phyloP scores from a whole-genome alignment of 2,329 filamentous ascomycete species.

The Ascochyta lentis region DNA sequence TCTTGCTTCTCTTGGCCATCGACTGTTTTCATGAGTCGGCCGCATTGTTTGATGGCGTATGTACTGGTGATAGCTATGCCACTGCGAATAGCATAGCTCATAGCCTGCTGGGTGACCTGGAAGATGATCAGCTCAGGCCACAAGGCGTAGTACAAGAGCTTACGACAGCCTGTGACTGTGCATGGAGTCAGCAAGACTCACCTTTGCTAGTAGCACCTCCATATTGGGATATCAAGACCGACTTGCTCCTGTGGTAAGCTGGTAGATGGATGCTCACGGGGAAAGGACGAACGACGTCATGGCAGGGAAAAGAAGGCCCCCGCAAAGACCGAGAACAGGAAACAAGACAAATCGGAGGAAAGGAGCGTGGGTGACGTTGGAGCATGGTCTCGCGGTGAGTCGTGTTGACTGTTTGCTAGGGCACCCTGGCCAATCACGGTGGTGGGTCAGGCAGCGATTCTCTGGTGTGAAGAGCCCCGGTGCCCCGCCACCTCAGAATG shows the following conservation, averaged over 20 bases:
- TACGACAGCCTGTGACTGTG: constrained; percentile 7
- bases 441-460: constrained; percentile 27
- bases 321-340: neutral
- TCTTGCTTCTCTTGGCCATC: constrained; percentile 72
- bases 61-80: constrained; percentile 84
- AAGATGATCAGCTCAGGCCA: constrained; percentile 15
- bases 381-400: constrained; percentile 12
- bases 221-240: constrained; percentile 57
- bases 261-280: neutral
- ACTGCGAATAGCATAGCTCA: constrained; percentile 89
- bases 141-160: neutral
- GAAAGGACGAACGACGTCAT: constrained; percentile 9
- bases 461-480: constrained; percentile 20
- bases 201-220: constrained; percentile 72
- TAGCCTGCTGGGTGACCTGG: constrained; percentile 75
- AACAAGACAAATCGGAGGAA: neutral
- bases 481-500: constrained; percentile 15
- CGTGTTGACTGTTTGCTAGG: constrained; percentile 18
- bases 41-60: constrained; percentile 84
- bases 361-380: neutral
- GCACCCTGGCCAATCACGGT: constrained; percentile 27
- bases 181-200: constrained; percentile 40
- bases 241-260: neutral
- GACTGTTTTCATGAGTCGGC: constrained; percentile 71
- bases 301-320: neutral